Percentiles rank a stretch among this genome's conserved stretches.
phyloP scores from a whole-genome alignment of 2,329 filamentous ascomycete species.

The Clarireedia paspali region DNA sequence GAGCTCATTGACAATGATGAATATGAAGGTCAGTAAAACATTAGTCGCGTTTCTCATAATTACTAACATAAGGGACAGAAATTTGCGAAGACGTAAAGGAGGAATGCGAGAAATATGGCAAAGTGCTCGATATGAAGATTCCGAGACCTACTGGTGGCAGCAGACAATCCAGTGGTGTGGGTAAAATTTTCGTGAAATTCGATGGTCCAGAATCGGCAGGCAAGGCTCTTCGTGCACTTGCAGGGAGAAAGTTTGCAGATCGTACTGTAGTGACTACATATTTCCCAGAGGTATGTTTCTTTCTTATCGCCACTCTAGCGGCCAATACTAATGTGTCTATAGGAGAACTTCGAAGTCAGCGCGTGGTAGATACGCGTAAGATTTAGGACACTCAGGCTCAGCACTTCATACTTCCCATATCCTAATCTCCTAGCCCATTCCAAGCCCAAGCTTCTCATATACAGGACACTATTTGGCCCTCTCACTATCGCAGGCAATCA shows the following conservation, averaged over 20 bases:
- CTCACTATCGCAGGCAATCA: not conserved
- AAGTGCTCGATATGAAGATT: conserved; percentile 82
- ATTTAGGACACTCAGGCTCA: not conserved
- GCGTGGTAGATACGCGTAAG: conserved; percentile 26
- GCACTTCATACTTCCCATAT: not conserved
- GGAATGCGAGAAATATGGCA: conserved; percentile 87
- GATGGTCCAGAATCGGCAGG: conserved; percentile 69
- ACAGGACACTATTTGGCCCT: not conserved
- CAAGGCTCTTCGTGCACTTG: conserved; percentile 80
- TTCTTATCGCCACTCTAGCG: not conserved
- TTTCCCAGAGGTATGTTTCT: conserved; percentile 69
- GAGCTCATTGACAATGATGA: conserved; percentile 91
- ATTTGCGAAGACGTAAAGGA: conserved; percentile 91
- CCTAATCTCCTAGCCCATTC: not conserved
- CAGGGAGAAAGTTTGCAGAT: conserved; percentile 92
- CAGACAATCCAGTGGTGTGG: conserved; percentile 79
- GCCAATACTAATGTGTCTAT: conserved; percentile 28
- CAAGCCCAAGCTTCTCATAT: not conserved
- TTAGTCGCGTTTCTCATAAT: no score
- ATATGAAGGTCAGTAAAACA: conserved; percentile 66
- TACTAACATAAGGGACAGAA: conserved; percentile 41
- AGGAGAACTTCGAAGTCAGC: conserved; percentile 79
- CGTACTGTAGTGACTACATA: conserved; percentile 94
- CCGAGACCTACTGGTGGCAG: conserved; percentile 78
- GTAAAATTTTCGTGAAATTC: conserved; percentile 97